A percentile compares a stretch with the other conserved stretches of the same genome.
Conservation (phyloP, 345 rosid genomes). For the Cardamine chenopodiifolia region DNA sequence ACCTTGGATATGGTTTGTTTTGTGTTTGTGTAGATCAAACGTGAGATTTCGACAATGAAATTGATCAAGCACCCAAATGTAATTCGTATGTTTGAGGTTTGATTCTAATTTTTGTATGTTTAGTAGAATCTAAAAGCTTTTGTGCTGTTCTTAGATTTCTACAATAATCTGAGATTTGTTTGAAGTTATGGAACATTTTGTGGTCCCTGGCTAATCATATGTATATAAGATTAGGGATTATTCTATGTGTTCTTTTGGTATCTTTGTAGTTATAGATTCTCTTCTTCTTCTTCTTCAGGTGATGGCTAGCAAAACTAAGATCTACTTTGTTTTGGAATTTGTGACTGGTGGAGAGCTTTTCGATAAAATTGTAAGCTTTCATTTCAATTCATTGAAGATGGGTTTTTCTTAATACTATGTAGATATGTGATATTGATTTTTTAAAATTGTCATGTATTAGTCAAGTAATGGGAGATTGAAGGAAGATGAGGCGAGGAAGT, state of each 20-base stretch:
- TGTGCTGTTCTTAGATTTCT: conserved; percentile 3
- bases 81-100: conserved; percentile 93
- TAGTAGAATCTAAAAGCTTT: not conserved
- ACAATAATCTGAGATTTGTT: not conserved
- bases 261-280: conserved; percentile 29
- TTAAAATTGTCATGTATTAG: conserved; percentile 42
- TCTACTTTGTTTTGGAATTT: conserved; percentile 89
- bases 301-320: conserved; percentile 98
- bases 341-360: conserved; percentile 99
- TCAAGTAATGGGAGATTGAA: conserved; percentile 90
- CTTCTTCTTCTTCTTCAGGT: conserved; percentile 57
- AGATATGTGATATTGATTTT: conserved; percentile 20
- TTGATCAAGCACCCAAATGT: conserved; percentile 91
- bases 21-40: conserved; percentile 66
- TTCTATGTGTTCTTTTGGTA: conserved; percentile 9
- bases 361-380: conserved; percentile 84
- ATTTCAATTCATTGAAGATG: not conserved
- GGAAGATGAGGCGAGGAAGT: conserved; percentile 95
- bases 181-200: conserved; percentile 9
- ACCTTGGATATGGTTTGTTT: not conserved
- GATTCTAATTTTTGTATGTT: conserved; percentile 26
- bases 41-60: conserved; percentile 96
- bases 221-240: conserved; percentile 4
- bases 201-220: conserved; percentile 24
- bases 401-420: not conserved